phyloP scores from a whole-genome alignment of 2,329 filamentous ascomycete species.

The Monosporascus ibericus region DNA sequence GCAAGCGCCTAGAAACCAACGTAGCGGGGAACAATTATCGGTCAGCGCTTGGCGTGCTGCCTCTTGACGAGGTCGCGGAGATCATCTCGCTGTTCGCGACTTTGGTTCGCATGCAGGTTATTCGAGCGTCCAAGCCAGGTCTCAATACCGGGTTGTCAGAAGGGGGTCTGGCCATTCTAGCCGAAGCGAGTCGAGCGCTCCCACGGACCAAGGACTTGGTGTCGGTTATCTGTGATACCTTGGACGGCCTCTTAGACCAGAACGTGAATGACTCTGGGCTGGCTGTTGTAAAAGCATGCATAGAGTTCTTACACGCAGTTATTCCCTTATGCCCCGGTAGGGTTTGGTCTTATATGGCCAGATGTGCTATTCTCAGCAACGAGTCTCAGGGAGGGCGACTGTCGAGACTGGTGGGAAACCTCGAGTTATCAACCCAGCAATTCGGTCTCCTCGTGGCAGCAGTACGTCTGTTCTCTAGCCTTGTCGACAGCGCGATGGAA shows the following conservation, averaged over 20 bases:
- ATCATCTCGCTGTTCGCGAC: slow-evolving; percentile 69
- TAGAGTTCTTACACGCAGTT: slow-evolving; percentile 73
- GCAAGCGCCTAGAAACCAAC: slow-evolving; percentile 66
- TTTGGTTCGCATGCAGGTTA: slow-evolving; percentile 51
- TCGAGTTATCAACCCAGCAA: slow-evolving; percentile 70
- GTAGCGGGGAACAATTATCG: slow-evolving; percentile 50
- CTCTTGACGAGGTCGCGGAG: slow-evolving; percentile 61
- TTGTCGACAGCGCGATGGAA: slow-evolving; percentile 69
- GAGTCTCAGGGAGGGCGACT: slow-evolving; percentile 73
- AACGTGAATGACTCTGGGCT: slow-evolving; percentile 60
- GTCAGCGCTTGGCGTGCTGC: slow-evolving; percentile 46
- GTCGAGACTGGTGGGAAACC: slow-evolving; percentile 69
- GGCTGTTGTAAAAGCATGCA: slow-evolving; percentile 61
- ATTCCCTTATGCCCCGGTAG: slow-evolving; percentile 71
- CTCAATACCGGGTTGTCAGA: slow-evolving; percentile 19
- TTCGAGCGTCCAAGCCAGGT: slow-evolving; percentile 25
- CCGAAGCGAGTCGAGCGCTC: slow-evolving; percentile 51
- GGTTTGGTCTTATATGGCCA: slow-evolving; percentile 83
- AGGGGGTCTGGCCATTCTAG: slow-evolving; percentile 43
- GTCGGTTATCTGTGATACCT: slow-evolving; percentile 73
- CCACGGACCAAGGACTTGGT: slow-evolving; percentile 67
- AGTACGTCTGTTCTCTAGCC: slow-evolving; percentile 64
- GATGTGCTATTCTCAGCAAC: slow-evolving; percentile 72
- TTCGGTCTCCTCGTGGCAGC: slow-evolving; percentile 74
- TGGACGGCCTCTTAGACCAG: slow-evolving; percentile 64